These are phyloP conservation scores for Cercophora newfieldiana DNA, from an alignment of 495 filamentous ascomycete genomes.

Conservation along the genomic window DNA sequence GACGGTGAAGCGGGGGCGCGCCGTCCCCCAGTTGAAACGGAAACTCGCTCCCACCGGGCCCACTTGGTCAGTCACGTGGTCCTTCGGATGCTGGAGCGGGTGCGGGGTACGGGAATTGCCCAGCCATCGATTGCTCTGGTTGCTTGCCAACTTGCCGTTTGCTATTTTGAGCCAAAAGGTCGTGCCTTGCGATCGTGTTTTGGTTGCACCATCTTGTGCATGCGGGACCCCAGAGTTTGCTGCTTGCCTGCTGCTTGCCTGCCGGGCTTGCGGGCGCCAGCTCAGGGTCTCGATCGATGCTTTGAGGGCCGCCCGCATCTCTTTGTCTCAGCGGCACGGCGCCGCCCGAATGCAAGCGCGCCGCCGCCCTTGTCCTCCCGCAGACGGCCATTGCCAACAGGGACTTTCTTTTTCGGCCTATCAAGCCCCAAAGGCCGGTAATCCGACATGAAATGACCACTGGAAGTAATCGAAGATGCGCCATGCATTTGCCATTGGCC, in stretches of 20 bases:
- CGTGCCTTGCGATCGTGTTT: not conserved
- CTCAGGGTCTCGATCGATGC: not conserved
- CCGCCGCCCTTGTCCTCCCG: no score
- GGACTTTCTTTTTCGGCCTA: not conserved
- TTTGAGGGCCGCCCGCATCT: no score
- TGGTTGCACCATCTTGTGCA: not conserved
- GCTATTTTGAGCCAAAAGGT: not conserved
- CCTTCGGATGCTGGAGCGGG: not conserved
- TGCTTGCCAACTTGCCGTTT: not conserved
- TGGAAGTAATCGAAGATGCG: not conserved
- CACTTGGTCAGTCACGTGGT: not conserved
- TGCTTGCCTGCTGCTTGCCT: not conserved
- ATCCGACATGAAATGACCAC: not conserved
- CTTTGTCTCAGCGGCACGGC: not conserved
- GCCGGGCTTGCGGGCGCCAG: not conserved
- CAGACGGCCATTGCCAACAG: no score
- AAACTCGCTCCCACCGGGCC: not conserved
- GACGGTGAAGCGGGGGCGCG: conserved; percentile 13
- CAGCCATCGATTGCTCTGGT: not conserved
- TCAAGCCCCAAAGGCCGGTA: not conserved
- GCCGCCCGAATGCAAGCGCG: not conserved
- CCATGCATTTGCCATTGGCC: not conserved
- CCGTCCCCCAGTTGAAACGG: conserved; percentile 14
- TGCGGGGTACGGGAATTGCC: conserved; percentile 5
- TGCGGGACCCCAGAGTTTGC: not conserved